These are phyloP conservation scores for Solanum gracilifrons DNA, from an alignment of 257 asterid genomes.

Conservation along the genomic window DNA sequence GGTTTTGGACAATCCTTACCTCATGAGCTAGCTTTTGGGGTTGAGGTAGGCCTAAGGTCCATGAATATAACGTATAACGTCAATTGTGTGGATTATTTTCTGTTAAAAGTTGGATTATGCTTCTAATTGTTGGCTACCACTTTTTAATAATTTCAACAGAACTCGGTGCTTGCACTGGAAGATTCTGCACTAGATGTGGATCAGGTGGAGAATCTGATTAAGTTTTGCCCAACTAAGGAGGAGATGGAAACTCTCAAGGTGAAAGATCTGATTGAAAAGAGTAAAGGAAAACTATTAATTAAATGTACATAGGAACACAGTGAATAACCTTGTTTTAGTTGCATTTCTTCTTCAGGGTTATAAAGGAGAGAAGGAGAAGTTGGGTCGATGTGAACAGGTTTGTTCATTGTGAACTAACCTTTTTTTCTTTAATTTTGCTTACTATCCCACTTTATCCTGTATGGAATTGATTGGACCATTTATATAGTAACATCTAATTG, in stretches of 20 bases:
- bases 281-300: not conserved
- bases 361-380: constrained; percentile 69
- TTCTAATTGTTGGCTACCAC: not conserved
- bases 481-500: not conserved
- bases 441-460: not conserved
- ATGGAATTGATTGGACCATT: not conserved
- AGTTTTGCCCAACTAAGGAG: constrained; percentile 94
- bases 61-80: not conserved
- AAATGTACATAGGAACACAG: not conserved
- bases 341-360: constrained; percentile 49
- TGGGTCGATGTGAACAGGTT: constrained; percentile 96
- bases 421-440: not conserved
- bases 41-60: not conserved
- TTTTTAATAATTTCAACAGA: constrained; percentile 26
- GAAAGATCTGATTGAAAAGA: not conserved
- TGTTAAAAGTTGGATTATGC: not conserved
- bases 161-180: constrained; percentile 80
- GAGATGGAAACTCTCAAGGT: constrained; percentile 95
- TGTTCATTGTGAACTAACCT: constrained; percentile 5
- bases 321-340: not conserved
- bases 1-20: not conserved
- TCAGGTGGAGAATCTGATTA: constrained; percentile 91
- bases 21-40: not conserved
- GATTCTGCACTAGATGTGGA: constrained; percentile 87
- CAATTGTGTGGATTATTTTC: not conserved